Base-by-base conservation (phyloP, 148 eudicot species). In the Rhododendron williamsianum region DNA sequence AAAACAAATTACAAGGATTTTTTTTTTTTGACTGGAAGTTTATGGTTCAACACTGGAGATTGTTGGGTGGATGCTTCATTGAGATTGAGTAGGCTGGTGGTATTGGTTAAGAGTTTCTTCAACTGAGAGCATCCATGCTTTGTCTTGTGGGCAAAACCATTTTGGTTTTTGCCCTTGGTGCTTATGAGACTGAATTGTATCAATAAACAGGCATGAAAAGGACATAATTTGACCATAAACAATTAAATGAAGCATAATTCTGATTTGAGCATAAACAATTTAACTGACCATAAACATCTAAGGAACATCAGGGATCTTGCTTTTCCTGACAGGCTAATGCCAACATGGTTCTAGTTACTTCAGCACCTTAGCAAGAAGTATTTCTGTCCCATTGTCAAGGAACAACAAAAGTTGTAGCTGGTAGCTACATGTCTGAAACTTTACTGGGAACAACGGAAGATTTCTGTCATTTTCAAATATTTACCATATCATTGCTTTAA, bases 1-100 rank as follows among this genome's bases (percentile, higher is more conserved):
- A 54, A 52, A 54, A 54, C 60, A 54, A 15, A 54, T 54, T 54
- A 54, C 21, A 54, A 18, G 60, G 21, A 54, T 3, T 52, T 13
- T 4, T 52, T 41, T 54, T 54, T 54, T 46, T 46, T 9, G 2
- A 46, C 49, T 54, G 60, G 4, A 52, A 18, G 56, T 16, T 76
- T 78, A n/a, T 81, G 58, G 46, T 76, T 78, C 54, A 69, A 48
- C 79, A 76, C 16, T 80, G 69, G 9, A 23, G 49, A 60, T 54
- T 18, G 18, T 81, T 48, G 30, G 56, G 77, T 83, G 88, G 74
- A 35, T 76, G n/a, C 45, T 82, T 76, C 81, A 81, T 46, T 85
- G 74, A 27, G 74, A 69, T 3, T 13, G 51, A 21, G 51, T 38
- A 52, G 33, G 16, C 49, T 67, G 33, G 13, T 60, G 27, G 76